phyloP scores from a whole-genome alignment of 179 eudicot genomes.

The Silene coronaria region DNA sequence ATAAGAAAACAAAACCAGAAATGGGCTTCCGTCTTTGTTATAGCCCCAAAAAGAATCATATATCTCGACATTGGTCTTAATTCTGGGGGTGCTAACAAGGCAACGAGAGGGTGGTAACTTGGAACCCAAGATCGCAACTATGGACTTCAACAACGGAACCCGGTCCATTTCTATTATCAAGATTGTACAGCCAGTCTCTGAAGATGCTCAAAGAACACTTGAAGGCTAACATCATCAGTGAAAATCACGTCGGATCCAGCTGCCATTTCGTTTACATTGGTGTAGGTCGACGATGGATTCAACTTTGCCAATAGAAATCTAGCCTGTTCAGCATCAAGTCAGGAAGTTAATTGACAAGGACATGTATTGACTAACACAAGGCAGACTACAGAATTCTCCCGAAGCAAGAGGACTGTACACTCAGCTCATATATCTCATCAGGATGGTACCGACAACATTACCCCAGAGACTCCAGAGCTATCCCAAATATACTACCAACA shows the following conservation, averaged over 20 bases:
- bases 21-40: slow-evolving; percentile 15
- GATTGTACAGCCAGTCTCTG: slow-evolving; percentile 96
- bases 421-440: too few species aligned
- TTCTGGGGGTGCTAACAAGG: slow-evolving; percentile 20
- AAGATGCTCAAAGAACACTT: slow-evolving; percentile 91
- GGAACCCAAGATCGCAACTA: slow-evolving; percentile 2
- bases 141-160: slow-evolving; percentile 21
- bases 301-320: slow-evolving; percentile 88
- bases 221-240: slow-evolving; percentile 95
- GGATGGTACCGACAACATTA: too few species aligned
- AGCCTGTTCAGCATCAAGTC: slow-evolving; percentile 53
- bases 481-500: too few species aligned
- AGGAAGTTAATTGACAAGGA: background rate
- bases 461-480: too few species aligned
- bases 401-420: too few species aligned
- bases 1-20: slow-evolving; percentile 19
- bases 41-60: slow-evolving; percentile 27
- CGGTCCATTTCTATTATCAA: slow-evolving; percentile 19
- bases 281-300: slow-evolving; percentile 94
- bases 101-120: background rate
- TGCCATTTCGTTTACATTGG: slow-evolving; percentile 63
- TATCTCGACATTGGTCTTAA: slow-evolving; percentile 11
- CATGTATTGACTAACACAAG: too few species aligned
- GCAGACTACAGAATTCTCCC: too few species aligned
- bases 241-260: slow-evolving; percentile 88